These are phyloP conservation scores for Xylaria sp. DNA, from an alignment of 495 filamentous ascomycete genomes.

Conservation along the genomic window DNA sequence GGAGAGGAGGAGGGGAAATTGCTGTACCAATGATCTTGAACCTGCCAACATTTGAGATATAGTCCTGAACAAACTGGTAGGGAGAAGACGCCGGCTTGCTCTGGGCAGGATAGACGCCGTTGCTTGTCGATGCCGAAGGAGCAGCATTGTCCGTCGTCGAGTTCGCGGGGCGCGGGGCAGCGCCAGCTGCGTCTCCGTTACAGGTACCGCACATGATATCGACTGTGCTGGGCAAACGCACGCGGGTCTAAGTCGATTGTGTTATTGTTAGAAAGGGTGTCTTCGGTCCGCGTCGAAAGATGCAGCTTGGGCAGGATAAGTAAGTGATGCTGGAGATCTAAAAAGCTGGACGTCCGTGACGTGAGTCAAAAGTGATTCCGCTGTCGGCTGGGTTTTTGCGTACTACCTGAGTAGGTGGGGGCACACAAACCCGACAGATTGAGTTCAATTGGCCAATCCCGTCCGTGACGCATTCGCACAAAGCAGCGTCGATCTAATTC, in stretches of 20 bases:
- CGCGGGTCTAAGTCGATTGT: neutral
- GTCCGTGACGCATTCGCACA: neutral
- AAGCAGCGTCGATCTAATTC: neutral
- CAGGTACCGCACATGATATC: neutral
- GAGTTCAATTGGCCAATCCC: neutral
- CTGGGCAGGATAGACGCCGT: neutral
- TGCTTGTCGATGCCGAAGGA: neutral
- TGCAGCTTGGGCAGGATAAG: slow-evolving; percentile 2
- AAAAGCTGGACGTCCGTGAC: slow-evolving; percentile 2
- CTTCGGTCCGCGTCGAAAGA: slow-evolving; percentile 1
- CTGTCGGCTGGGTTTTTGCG: neutral
- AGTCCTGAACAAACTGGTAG: neutral
- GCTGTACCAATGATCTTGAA: slow-evolving; percentile 19
- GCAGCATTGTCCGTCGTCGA: slow-evolving; percentile 1
- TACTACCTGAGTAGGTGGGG: slow-evolving; percentile 2
- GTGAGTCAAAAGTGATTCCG: neutral
- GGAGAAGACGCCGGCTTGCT: neutral
- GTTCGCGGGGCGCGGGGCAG: neutral
- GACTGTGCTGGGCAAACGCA: slow-evolving; percentile 1
- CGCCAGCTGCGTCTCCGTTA: neutral
- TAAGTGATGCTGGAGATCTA: slow-evolving; percentile 2
- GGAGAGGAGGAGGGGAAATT: neutral
- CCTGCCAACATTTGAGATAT: neutral
- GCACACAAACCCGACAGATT: neutral
- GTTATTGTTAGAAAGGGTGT: neutral